Percentiles rank a stretch among this genome's conserved stretches.
Conservation (phyloP, 163 green algal species). For the Prototheca wickerhamii region DNA sequence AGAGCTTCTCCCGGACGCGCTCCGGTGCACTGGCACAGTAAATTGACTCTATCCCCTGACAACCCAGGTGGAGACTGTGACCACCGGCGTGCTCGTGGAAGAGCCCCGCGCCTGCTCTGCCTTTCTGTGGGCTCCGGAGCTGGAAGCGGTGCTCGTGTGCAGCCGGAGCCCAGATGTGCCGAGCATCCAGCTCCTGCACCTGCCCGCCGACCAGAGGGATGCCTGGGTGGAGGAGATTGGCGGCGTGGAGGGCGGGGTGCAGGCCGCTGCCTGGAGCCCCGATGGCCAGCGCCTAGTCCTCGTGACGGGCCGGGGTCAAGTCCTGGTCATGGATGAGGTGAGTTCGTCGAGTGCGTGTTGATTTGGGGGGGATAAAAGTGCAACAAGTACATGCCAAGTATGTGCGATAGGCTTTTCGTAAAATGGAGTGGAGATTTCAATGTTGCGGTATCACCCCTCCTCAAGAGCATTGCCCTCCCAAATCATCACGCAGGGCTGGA, state of each 20-base stretch:
- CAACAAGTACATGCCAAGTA: too few species aligned
- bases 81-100: too few species aligned
- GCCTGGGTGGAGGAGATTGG: conserved; percentile 47
- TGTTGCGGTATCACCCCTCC: too few species aligned
- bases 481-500: not conserved
- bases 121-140: not conserved
- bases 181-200: not conserved
- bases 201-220: not conserved
- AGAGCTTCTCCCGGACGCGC: too few species aligned
- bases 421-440: too few species aligned
- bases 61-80: too few species aligned
- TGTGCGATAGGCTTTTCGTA: too few species aligned
- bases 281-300: conserved; percentile 69
- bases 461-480: too few species aligned
- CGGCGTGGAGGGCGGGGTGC: conserved; percentile 57
- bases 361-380: not conserved
- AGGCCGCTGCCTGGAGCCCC: conserved; percentile 56
- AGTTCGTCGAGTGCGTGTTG: not conserved
- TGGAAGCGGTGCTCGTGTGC: not conserved
- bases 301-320: conserved; percentile 33
- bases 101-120: too few species aligned
- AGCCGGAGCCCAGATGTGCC: not conserved
- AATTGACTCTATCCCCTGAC: too few species aligned
- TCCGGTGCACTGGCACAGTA: too few species aligned
- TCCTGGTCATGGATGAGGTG: conserved; percentile 65